Conservation (phyloP, 176 grass and related monocot genomes). For the Aegilops longissima region DNA sequence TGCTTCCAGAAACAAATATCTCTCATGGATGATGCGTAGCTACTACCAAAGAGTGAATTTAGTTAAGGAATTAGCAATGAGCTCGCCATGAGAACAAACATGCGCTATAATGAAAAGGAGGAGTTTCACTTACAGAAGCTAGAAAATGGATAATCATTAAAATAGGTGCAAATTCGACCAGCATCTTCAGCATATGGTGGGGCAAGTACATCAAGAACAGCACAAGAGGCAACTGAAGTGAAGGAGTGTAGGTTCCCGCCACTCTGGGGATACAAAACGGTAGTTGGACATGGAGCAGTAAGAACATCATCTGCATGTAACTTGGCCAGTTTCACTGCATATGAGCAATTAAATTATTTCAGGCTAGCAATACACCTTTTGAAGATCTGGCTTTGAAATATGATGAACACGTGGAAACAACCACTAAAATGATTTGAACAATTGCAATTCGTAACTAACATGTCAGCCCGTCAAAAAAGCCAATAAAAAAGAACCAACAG, state of each 20-base stretch:
- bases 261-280: slow-evolving; percentile 64
- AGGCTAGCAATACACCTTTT: slow-evolving; percentile 8
- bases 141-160: slow-evolving; percentile 64
- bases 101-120: neutral
- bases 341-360: slow-evolving; percentile 14
- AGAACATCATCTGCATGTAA: slow-evolving; percentile 62
- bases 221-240: slow-evolving; percentile 74
- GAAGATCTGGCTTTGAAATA: neutral
- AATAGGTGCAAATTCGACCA: slow-evolving; percentile 69
- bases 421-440: slow-evolving; percentile 3
- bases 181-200: slow-evolving; percentile 54
- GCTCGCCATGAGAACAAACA: neutral
- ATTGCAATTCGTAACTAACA: neutral
- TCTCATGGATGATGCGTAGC: neutral
- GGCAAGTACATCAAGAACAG: slow-evolving; percentile 75
- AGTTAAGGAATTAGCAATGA: neutral
- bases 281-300: slow-evolving; percentile 58
- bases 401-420: neutral
- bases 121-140: slow-evolving; percentile 63
- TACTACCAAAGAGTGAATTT: slow-evolving; percentile 11
- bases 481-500: neutral
- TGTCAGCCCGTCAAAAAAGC: neutral
- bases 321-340: slow-evolving; percentile 66
- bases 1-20: neutral
- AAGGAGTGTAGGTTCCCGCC: slow-evolving; percentile 77